Evolutionary conservation across 768 basidiomycete species (phyloP).

Genomic region (Steccherinum ochraceum): DNA sequence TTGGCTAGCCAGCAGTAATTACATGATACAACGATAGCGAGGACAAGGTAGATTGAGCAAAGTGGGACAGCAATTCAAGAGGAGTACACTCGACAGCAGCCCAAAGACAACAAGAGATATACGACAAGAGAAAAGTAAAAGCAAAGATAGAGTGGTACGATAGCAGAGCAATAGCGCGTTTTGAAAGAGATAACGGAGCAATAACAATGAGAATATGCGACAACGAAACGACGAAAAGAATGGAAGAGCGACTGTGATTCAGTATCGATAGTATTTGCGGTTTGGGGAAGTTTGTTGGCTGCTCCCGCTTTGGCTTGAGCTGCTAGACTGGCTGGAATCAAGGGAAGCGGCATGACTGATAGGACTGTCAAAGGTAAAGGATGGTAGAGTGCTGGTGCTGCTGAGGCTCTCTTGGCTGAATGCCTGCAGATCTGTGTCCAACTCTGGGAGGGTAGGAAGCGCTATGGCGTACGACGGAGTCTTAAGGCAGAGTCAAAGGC

Average conservation of each 20-base stretch:
- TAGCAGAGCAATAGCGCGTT: too few species aligned
- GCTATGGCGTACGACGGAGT: too few species aligned
- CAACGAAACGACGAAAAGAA: neutral
- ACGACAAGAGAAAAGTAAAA: neutral
- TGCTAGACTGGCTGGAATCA: neutral
- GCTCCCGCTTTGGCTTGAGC: too few species aligned
- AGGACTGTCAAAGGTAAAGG: neutral
- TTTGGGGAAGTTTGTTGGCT: too few species aligned
- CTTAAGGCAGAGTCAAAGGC: too few species aligned
- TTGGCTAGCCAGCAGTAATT: neutral
- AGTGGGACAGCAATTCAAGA: neutral
- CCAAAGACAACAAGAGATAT: neutral
- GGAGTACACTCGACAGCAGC: neutral
- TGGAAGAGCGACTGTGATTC: too few species aligned
- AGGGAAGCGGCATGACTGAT: neutral
- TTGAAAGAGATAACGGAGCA: too few species aligned
- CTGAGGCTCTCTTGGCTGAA: conserved; percentile 3
- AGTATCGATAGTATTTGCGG: neutral
- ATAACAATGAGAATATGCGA: too few species aligned
- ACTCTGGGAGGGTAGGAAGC: neutral
- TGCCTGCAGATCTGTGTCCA: neutral
- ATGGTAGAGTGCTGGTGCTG: neutral
- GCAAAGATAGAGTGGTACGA: neutral
- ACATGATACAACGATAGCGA: neutral
- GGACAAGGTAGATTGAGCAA: neutral